Percentiles rank a stretch among this genome's conserved stretches.
These are phyloP conservation scores for Phytopythium sindhum DNA, from an alignment of 352 stramenopile genomes.

Conservation along the genomic window DNA sequence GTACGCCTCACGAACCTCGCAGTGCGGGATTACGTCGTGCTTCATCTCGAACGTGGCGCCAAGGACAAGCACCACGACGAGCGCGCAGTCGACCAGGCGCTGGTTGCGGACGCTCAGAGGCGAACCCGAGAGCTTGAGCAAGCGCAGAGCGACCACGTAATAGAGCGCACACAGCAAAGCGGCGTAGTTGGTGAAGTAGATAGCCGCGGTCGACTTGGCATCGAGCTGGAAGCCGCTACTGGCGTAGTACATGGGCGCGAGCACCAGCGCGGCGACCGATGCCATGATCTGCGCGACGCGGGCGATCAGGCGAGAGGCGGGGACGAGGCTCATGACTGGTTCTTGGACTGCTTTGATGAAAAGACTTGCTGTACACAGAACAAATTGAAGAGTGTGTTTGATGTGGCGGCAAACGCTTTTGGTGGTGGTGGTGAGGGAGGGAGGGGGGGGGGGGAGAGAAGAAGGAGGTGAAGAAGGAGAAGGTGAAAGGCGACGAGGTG, in stretches of 20 bases:
- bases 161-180: constrained; percentile 19
- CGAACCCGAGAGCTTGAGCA: constrained; percentile 10
- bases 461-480: background rate
- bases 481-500: too few species aligned
- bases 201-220: constrained; percentile 9
- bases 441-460: too few species aligned
- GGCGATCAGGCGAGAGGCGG: background rate
- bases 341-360: background rate
- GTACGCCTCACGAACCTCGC: constrained; percentile 13
- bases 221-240: constrained; percentile 10
- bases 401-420: background rate
- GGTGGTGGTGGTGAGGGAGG: background rate
- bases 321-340: constrained; percentile 1
- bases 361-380: background rate
- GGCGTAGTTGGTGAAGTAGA: constrained; percentile 28
- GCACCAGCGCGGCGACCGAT: constrained; percentile 7
- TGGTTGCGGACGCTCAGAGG: constrained; percentile 13
- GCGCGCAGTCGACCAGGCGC: constrained; percentile 14
- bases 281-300: background rate
- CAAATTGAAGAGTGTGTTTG: constrained; percentile 6
- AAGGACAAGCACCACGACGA: constrained; percentile 15
- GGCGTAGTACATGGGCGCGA: constrained; percentile 3
- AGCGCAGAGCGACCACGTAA: constrained; percentile 16
- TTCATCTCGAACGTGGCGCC: constrained; percentile 17
- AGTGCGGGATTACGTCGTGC: constrained; percentile 12